Conservation (phyloP, 1,284 basidiomycete genomes). For the Malassezia nana region DNA sequence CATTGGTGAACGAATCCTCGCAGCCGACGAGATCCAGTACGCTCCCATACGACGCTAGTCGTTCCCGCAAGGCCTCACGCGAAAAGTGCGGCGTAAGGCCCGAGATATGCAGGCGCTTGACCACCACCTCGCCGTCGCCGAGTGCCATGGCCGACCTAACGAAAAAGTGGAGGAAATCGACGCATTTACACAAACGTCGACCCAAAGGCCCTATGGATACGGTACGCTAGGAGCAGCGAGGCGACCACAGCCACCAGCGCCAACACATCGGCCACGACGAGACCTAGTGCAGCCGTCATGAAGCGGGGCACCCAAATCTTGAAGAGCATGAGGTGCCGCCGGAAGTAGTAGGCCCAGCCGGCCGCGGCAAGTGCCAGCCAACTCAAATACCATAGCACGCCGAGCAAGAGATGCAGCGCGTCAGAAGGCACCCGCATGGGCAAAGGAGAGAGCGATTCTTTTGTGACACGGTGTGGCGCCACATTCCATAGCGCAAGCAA, state of each 20-base stretch:
- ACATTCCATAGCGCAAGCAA: conserved; percentile 80
- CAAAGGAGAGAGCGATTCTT: background rate
- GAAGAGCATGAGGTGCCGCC: conserved; percentile 96
- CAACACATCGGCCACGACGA: conserved; percentile 51
- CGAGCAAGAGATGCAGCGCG: conserved; percentile 55
- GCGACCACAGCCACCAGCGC: conserved; percentile 40
- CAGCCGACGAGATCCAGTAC: conserved; percentile 28
- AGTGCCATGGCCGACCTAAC: background rate
- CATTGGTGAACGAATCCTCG: conserved; percentile 22
- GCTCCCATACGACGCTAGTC: conserved; percentile 32
- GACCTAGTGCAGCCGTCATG: conserved; percentile 60
- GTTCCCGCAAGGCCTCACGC: conserved; percentile 24
- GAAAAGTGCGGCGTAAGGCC: conserved; percentile 35
- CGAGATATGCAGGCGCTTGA: conserved; percentile 31
- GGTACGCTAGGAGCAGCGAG: conserved; percentile 24
- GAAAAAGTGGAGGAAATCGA: background rate
- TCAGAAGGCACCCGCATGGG: conserved; percentile 16
- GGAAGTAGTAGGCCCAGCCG: conserved; percentile 63
- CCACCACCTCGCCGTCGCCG: background rate
- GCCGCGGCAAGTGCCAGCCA: conserved; percentile 60
- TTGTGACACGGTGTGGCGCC: conserved; percentile 52
- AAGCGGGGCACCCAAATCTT: conserved; percentile 94
- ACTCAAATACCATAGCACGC: conserved; percentile 62
- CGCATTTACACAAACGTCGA: conserved; percentile 16
- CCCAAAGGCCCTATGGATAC: conserved; percentile 28